Base-by-base conservation (phyloP, 2,329 filamentous ascomycete genomes). In the Alternaria angustiovoidea region DNA sequence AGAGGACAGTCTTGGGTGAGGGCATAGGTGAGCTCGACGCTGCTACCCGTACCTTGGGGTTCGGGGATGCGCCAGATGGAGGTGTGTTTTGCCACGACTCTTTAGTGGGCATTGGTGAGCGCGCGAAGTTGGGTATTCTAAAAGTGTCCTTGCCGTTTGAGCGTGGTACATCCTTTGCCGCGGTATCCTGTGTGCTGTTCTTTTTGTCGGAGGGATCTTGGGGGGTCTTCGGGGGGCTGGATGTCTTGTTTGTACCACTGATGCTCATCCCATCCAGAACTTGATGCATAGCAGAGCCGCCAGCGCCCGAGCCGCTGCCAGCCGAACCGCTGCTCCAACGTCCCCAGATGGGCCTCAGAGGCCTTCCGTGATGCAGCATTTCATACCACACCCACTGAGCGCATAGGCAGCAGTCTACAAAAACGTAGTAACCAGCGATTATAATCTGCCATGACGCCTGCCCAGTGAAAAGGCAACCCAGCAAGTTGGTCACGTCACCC, bases 381-480 rank as follows among this genome's bases (percentile, higher is more conserved):
- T 87, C 87, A 69, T 90, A 91, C 87, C 88, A 90, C 38, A 88
- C 78, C 79, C 87, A 90, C 76, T 91, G 88, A 36, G 81, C 78
- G 7, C 89, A 86, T 28, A 91, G 79, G 36, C 85, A 82, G 30
- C 88, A 77, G 73, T 91, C 88, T 3, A 91, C 88, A 26, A 85
- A 84, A 51, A 89, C 87, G 71, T 91, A 91, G 76, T 91, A 91
- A 22, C 77, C 80, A 2, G 88, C 88, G 49, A 90, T 83, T 8
- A 88, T 83, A 41, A 90, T 82, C 79, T 91, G 88, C 86, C 89
- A 91, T 49, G 81, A 81, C 20, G 88, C 88, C 72, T 91, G 88
- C 22, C 84, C 80, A 7, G 88, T 89, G 68, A 89, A 85, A 11
- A 90, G 63, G 3, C 86, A 88, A 8, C 88, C 88, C 4, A 89